Percentiles rank a stretch among this genome's conserved stretches.
Conservation (phyloP, 495 filamentous ascomycete genomes). For the Aspergillus steynii region DNA sequence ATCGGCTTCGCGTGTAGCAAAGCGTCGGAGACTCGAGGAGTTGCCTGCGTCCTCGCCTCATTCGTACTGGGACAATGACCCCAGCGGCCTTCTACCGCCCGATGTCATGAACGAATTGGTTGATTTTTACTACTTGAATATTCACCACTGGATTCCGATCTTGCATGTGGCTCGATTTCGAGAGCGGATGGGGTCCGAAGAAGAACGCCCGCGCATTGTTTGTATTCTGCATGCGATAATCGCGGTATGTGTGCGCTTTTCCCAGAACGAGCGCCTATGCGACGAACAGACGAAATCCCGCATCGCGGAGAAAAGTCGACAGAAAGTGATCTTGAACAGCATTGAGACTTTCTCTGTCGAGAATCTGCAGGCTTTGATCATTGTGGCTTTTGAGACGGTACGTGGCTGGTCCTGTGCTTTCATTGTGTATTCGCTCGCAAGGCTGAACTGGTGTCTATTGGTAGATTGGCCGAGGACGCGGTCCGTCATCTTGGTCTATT, state of each 20-base stretch:
- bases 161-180: conserved; percentile 26
- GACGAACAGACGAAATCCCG: conserved; percentile 8
- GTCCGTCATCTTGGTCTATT: conserved; percentile 31
- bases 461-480: conserved; percentile 28
- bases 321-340: conserved; percentile 19
- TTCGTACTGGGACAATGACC: neutral
- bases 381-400: conserved; percentile 31
- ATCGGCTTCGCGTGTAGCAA: too few relatives aligned
- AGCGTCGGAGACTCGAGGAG: too few relatives aligned
- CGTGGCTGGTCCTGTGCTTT: neutral
- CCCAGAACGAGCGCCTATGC: neutral
- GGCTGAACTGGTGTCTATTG: neutral
- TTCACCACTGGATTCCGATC: conserved; percentile 30
- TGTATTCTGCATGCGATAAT: conserved; percentile 26
- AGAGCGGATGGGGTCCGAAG: conserved; percentile 12
- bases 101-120: conserved; percentile 25
- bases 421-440: neutral
- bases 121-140: conserved; percentile 25
- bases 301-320: conserved; percentile 21
- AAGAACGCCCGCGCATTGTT: conserved; percentile 7
- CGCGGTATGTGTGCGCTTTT: conserved; percentile 19
- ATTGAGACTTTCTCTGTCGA: conserved; percentile 31
- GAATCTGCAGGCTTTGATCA: conserved; percentile 28
- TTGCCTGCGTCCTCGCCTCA: neutral
- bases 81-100: neutral